Evolutionary conservation across 2,329 filamentous ascomycete species (phyloP).

Genomic region (Bertia moriformis): DNA sequence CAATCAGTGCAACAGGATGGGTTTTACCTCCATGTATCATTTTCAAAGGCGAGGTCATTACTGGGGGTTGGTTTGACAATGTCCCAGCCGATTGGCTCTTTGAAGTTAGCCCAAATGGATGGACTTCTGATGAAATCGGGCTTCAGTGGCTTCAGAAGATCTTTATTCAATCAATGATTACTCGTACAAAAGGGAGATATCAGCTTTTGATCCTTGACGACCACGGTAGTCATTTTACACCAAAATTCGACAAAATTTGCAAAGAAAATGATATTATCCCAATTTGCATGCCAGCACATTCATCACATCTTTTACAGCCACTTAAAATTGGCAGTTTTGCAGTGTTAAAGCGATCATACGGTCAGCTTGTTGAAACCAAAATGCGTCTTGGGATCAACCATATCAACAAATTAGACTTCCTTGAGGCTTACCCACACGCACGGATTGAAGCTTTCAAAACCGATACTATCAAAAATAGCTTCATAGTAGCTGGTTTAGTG

Average conservation of each 20-base stretch:
- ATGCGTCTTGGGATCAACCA: conserved; percentile 9
- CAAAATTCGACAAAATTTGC: conserved; percentile 14
- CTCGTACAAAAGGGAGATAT: no score
- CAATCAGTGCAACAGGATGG: conserved; percentile 8
- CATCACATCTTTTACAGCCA: conserved; percentile 17
- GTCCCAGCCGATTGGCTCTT: conserved; percentile 9
- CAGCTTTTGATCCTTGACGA: conserved; percentile 17
- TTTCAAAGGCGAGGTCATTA: conserved; percentile 7
- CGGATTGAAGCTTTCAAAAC: not conserved
- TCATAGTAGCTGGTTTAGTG: not conserved
- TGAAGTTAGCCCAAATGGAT: conserved; percentile 11
- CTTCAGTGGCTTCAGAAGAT: conserved; percentile 16
- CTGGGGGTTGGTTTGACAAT: conserved; percentile 7
- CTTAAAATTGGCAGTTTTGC: conserved; percentile 17
- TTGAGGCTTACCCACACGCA: conserved; percentile 6
- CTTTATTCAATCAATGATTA: conserved; percentile 10
- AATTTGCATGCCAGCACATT: conserved; percentile 15
- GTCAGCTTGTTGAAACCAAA: conserved; percentile 8
- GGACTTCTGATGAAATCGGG: conserved; percentile 14
- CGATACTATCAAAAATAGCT: not conserved
- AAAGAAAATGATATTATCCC: conserved; percentile 13
- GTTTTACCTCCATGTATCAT: conserved; percentile 11
- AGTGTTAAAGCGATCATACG: conserved; percentile 12
- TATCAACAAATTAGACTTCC: conserved; percentile 10
- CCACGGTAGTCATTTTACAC: conserved; percentile 13